A percentile compares a stretch with the other conserved stretches of the same genome.
Evolutionary conservation across 257 asterid genomes (phyloP).

Genomic region (Gentiana dahurica): DNA sequence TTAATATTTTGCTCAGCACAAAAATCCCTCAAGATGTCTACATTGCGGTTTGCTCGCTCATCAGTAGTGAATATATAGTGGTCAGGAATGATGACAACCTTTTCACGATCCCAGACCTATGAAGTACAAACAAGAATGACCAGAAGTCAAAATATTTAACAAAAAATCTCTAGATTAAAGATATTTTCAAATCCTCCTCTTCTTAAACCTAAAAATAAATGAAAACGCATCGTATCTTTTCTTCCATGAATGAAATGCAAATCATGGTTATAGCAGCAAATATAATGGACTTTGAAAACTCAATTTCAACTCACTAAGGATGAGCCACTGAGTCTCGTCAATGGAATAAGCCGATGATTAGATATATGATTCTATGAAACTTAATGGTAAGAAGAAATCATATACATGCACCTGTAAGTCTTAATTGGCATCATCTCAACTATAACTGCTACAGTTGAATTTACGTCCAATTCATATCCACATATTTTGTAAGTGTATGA

Average conservation of each 20-base stretch:
- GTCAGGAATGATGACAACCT: conserved; percentile 82
- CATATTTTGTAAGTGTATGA: too few relatives aligned
- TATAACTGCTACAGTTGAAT: too few relatives aligned
- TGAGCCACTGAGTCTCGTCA: too few relatives aligned
- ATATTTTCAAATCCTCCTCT: background rate
- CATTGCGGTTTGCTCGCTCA: conserved; percentile 91
- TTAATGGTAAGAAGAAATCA: too few relatives aligned
- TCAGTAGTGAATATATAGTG: conserved; percentile 93
- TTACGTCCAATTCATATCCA: too few relatives aligned
- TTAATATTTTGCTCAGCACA: conserved; percentile 79
- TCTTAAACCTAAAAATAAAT: background rate
- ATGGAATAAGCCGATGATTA: too few relatives aligned
- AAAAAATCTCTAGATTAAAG: background rate
- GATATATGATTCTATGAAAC: too few relatives aligned
- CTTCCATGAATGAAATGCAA: background rate
- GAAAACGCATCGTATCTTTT: too few relatives aligned
- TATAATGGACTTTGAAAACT: background rate
- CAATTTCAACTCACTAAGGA: background rate
- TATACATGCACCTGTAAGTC: too few relatives aligned
- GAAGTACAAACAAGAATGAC: conserved; percentile 9
- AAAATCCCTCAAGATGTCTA: conserved; percentile 90
- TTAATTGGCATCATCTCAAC: too few relatives aligned
- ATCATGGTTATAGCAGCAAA: background rate
- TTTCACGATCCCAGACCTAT: conserved; percentile 96
- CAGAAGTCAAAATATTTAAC: background rate